Conservation (phyloP, 495 filamentous ascomycete genomes). For the Penicillium cataractarum region DNA sequence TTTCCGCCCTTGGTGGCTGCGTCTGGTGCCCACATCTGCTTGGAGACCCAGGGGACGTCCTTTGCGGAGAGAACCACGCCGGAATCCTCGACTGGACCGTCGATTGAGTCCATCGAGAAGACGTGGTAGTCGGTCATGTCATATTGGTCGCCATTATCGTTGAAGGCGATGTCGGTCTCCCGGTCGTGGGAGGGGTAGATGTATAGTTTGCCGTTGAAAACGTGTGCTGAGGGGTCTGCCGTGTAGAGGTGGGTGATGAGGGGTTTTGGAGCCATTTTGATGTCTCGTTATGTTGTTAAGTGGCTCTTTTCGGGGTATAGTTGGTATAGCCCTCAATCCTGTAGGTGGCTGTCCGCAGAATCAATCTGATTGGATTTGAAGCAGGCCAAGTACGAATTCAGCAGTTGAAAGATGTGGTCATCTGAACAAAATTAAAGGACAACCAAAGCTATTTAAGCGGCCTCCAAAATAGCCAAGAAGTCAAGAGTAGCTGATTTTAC, state of each 20-base stretch:
- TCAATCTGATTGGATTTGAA: neutral
- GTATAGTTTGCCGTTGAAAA: constrained; percentile 53
- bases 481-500: neutral
- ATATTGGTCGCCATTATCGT: constrained; percentile 83
- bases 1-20: constrained; percentile 49
- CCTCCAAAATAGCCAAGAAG: neutral
- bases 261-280: constrained; percentile 27
- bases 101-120: constrained; percentile 46
- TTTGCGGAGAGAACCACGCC: constrained; percentile 41
- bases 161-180: constrained; percentile 54
- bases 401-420: neutral
- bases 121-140: constrained; percentile 67
- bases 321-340: neutral
- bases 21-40: constrained; percentile 54
- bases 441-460: neutral
- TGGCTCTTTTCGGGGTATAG: neutral
- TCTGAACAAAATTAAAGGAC: neutral
- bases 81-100: constrained; percentile 47
- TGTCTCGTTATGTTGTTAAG: neutral
- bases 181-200: constrained; percentile 55
- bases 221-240: constrained; percentile 55
- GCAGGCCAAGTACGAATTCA: too few relatives aligned
- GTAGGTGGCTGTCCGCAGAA: neutral
- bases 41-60: constrained; percentile 50
- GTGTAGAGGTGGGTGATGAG: constrained; percentile 71